Evolutionary conservation across 768 basidiomycete species (phyloP).

Genomic region (Suillus plorans): DNA sequence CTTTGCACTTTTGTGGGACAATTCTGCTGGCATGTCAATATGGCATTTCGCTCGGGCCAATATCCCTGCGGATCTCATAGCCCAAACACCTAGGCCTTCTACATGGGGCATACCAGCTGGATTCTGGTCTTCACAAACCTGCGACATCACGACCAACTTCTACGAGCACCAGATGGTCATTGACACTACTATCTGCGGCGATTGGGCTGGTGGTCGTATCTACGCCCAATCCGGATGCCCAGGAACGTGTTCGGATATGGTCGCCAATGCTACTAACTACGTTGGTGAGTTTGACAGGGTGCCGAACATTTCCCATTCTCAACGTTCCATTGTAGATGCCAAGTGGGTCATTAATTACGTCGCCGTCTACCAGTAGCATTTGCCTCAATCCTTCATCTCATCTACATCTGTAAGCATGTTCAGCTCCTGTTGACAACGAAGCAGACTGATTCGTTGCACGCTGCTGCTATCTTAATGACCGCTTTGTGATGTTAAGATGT

Average conservation of each 20-base stretch:
- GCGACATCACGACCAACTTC: constrained; percentile 51
- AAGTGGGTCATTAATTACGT: constrained; percentile 59
- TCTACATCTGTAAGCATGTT: neutral
- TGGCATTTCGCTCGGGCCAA: constrained; percentile 55
- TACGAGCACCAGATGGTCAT: constrained; percentile 48
- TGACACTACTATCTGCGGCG: constrained; percentile 34
- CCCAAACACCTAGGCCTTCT: constrained; percentile 43
- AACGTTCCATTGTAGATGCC: constrained; percentile 37
- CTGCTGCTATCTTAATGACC: neutral
- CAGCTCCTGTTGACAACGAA: neutral
- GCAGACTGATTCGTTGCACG: neutral
- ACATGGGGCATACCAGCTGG: constrained; percentile 55
- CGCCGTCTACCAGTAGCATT: constrained; percentile 45
- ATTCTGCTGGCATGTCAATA: constrained; percentile 45
- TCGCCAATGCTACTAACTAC: constrained; percentile 59
- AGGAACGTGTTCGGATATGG: constrained; percentile 45
- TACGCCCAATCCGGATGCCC: constrained; percentile 33
- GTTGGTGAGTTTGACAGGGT: constrained; percentile 32
- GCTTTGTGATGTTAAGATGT: neutral
- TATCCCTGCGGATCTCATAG: constrained; percentile 52
- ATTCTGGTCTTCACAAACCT: constrained; percentile 46
- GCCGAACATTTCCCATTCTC: neutral
- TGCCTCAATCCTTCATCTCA: neutral
- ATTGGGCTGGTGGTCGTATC: constrained; percentile 23
- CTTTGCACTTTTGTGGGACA: constrained; percentile 54